Evolutionary conservation across 2,329 filamentous ascomycete species (phyloP).

Genomic region (Calcarisporium arbuscula): DNA sequence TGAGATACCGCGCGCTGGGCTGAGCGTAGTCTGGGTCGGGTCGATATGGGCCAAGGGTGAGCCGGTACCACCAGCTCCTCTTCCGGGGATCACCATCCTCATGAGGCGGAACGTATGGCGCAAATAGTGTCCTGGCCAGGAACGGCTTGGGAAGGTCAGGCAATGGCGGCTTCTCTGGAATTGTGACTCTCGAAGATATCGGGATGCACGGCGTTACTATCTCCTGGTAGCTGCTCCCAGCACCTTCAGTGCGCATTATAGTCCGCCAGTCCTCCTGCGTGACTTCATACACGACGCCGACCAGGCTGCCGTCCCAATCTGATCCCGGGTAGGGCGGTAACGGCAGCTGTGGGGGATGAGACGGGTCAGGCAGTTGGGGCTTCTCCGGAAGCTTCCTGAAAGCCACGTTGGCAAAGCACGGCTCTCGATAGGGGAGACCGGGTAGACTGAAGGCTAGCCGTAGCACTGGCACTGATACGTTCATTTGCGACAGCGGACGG

Average conservation of each 20-base stretch:
- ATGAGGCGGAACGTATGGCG: slow-evolving; percentile 44
- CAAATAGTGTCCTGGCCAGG: slow-evolving; percentile 78
- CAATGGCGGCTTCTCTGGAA: slow-evolving; percentile 57
- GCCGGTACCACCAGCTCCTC: slow-evolving; percentile 37
- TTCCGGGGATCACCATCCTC: slow-evolving; percentile 26
- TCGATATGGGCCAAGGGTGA: slow-evolving; percentile 42
- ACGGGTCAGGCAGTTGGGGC: slow-evolving; percentile 25
- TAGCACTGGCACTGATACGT: slow-evolving; percentile 74
- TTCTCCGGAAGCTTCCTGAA: slow-evolving; percentile 47
- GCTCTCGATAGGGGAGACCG: slow-evolving; percentile 79
- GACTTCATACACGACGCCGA: slow-evolving; percentile 95
- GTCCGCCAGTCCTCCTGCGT: slow-evolving; percentile 73
- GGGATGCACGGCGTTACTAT: slow-evolving; percentile 72
- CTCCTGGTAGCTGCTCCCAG: slow-evolving; percentile 77
- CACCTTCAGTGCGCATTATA: slow-evolving; percentile 88
- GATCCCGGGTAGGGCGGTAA: slow-evolving; percentile 18
- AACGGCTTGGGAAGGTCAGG: slow-evolving; percentile 55
- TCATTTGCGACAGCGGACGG: slow-evolving; percentile 70
- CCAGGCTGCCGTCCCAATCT: slow-evolving; percentile 71
- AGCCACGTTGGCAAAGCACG: slow-evolving; percentile 83
- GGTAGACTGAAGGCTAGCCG: slow-evolving; percentile 79
- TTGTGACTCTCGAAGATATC: slow-evolving; percentile 50
- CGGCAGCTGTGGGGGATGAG: slow-evolving; percentile 22
- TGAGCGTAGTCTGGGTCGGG: slow-evolving; percentile 70
- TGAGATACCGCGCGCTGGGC: slow-evolving; percentile 76